Conservation (phyloP, 169 alveolate genomes). For the Plasmodium malariae region DNA sequence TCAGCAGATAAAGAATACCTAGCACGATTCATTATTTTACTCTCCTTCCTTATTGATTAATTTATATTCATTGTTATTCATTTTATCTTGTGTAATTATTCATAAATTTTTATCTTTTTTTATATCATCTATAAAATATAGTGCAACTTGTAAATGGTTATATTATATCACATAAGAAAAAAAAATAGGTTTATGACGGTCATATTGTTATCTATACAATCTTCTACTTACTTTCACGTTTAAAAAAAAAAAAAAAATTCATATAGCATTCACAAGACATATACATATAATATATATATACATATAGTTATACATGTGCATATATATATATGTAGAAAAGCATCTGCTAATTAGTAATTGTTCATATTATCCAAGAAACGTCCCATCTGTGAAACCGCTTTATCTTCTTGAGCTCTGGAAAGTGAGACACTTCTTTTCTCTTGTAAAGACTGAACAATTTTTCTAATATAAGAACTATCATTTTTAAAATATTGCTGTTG, state of each 20-base stretch:
- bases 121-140: too few relatives aligned
- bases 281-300: background rate
- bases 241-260: too few relatives aligned
- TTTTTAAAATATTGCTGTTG: constrained; percentile 23
- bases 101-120: too few relatives aligned
- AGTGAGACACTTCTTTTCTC: constrained; percentile 7
- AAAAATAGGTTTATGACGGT: too few relatives aligned
- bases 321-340: background rate
- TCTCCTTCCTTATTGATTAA: too few relatives aligned
- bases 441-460: constrained; percentile 36
- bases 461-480: constrained; percentile 23
- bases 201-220: too few relatives aligned
- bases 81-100: too few relatives aligned
- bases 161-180: too few relatives aligned
- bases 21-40: too few relatives aligned
- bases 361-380: constrained; percentile 1
- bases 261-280: background rate
- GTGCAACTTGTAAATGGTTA: too few relatives aligned
- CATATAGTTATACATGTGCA: background rate
- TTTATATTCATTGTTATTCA: too few relatives aligned
- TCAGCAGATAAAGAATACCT: too few relatives aligned
- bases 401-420: constrained; percentile 45
- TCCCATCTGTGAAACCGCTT: constrained; percentile 28
- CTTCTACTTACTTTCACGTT: background rate
- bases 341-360: background rate